Percentiles rank a stretch among this genome's conserved stretches.
phyloP scores from a whole-genome alignment of 352 stramenopile genomes.

The Phytophthora pisi region DNA sequence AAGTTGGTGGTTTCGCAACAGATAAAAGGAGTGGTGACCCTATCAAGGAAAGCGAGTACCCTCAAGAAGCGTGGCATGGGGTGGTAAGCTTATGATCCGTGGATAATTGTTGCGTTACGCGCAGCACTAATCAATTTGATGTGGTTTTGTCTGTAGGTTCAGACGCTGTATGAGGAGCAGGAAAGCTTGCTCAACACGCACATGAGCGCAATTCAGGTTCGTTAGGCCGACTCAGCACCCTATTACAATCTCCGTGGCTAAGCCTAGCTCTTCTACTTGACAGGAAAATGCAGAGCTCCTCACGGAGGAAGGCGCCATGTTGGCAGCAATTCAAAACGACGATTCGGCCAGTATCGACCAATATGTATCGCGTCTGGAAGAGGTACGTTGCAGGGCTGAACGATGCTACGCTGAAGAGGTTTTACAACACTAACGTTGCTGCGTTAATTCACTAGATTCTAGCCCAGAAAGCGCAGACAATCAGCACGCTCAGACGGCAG shows the following conservation, averaged over 20 bases:
- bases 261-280: neutral
- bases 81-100: conserved; percentile 42
- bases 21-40: conserved; percentile 26
- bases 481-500: conserved; percentile 83
- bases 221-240: neutral
- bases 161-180: conserved; percentile 96
- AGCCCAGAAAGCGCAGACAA: conserved; percentile 91
- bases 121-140: neutral
- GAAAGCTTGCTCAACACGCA: conserved; percentile 95
- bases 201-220: conserved; percentile 95
- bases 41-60: conserved; percentile 42
- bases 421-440: neutral
- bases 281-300: conserved; percentile 97
- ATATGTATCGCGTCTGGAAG: conserved; percentile 91
- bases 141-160: conserved; percentile 46
- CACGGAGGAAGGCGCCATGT: conserved; percentile 93
- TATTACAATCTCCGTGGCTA: neutral
- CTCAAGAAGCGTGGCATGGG: conserved; percentile 69
- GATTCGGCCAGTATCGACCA: conserved; percentile 95
- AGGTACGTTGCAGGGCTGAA: conserved; percentile 42
- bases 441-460: conserved; percentile 75
- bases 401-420: neutral
- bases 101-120: neutral
- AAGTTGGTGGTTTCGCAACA: conserved; percentile 4
- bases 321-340: conserved; percentile 89